Conservation (phyloP, 495 filamentous ascomycete genomes). For the Hyaloscypha hepaticicola region DNA sequence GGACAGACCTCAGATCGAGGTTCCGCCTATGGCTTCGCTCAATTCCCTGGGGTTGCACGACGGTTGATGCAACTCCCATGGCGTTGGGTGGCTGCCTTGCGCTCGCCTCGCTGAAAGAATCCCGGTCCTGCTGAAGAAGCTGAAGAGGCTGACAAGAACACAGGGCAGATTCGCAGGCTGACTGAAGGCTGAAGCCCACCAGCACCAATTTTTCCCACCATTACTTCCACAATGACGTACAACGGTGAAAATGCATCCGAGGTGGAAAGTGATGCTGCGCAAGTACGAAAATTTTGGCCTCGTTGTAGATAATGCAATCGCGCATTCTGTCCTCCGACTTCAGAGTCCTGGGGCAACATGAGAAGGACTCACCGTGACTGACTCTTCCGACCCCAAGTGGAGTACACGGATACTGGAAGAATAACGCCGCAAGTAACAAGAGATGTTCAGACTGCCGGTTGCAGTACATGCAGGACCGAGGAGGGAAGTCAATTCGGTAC, state of each 20-base stretch:
- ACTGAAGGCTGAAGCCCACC: background rate
- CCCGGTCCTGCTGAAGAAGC: background rate
- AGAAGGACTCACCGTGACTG: background rate
- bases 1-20: background rate
- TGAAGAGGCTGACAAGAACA: background rate
- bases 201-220: too few species aligned
- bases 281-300: background rate
- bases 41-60: background rate
- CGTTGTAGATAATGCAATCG: background rate
- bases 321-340: background rate
- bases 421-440: background rate
- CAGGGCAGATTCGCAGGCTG: conserved; percentile 5
- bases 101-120: conserved; percentile 1
- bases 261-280: background rate
- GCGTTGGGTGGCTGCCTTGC: conserved; percentile 6
- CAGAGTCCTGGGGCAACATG: background rate
- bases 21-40: conserved; percentile 3
- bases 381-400: background rate
- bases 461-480: background rate
- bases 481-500: background rate
- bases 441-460: background rate
- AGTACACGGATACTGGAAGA: background rate
- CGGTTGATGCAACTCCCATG: background rate
- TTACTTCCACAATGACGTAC: background rate
- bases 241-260: background rate